A percentile compares a stretch with the other conserved stretches of the same genome.
phyloP scores from a whole-genome alignment of 768 basidiomycete genomes.

The Amanita phalloides region DNA sequence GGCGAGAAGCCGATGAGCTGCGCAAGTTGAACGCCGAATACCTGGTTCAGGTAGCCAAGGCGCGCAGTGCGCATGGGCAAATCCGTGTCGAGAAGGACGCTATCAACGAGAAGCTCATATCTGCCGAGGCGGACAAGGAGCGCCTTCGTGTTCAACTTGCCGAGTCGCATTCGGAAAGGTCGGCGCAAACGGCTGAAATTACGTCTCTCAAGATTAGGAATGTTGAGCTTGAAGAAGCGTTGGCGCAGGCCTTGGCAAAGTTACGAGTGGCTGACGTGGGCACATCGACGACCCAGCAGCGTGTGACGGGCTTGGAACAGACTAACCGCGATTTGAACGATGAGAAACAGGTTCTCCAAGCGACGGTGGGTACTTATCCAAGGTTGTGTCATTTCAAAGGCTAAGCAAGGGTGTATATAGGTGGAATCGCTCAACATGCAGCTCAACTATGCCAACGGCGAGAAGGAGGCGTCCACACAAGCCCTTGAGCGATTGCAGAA shows the following conservation, averaged over 20 bases:
- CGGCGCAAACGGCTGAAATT: constrained; percentile 34
- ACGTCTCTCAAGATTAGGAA: constrained; percentile 39
- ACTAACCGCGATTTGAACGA: constrained; percentile 38
- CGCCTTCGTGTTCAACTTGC: constrained; percentile 43
- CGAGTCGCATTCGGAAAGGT: constrained; percentile 33
- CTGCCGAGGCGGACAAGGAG: constrained; percentile 58
- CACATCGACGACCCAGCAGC: constrained; percentile 47
- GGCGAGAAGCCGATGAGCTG: constrained; percentile 62
- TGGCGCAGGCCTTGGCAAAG: constrained; percentile 62
- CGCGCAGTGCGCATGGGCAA: constrained; percentile 68
- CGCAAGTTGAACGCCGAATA: constrained; percentile 57
- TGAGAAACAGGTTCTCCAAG: constrained; percentile 46
- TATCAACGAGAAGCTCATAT: constrained; percentile 47
- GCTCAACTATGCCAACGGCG: constrained; percentile 42
- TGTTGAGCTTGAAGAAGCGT: constrained; percentile 57
- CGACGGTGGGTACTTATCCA: constrained; percentile 38
- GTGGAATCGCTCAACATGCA: constrained; percentile 51
- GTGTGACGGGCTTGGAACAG: constrained; percentile 53
- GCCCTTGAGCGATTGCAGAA: constrained; percentile 42
- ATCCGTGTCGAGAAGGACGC: constrained; percentile 77
- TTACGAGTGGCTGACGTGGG: constrained; percentile 66
- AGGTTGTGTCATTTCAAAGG: constrained; percentile 6
- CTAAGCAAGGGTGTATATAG: constrained; percentile 22
- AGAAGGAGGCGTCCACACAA: constrained; percentile 48
- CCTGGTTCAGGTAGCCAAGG: constrained; percentile 65